phyloP scores from a whole-genome alignment of 2,329 filamentous ascomycete species.

The Alternaria atra region DNA sequence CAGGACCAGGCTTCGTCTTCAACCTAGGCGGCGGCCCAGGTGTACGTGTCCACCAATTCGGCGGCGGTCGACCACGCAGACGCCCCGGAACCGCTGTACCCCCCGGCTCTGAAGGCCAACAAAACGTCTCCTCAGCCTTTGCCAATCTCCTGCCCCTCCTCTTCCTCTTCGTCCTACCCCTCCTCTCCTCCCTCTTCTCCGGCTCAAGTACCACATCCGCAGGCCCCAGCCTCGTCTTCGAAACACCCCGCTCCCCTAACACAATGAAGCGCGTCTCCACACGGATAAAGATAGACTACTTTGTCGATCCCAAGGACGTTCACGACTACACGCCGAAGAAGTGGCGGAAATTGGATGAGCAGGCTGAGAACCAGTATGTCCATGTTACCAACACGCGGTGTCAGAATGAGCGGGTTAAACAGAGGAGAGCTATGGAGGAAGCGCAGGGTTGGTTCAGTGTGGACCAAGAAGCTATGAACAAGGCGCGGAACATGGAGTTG shows the following conservation, averaged over 20 bases:
- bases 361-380: slow-evolving; percentile 78
- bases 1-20: slow-evolving; percentile 90
- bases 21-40: slow-evolving; percentile 92
- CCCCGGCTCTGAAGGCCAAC: slow-evolving; percentile 60
- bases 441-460: slow-evolving; percentile 89
- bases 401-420: slow-evolving; percentile 73
- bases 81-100: slow-evolving; percentile 70
- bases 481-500: slow-evolving; percentile 70
- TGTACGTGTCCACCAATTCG: slow-evolving; percentile 94
- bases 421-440: slow-evolving; percentile 75
- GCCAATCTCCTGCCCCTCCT: slow-evolving; percentile 86
- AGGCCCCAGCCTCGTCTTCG: slow-evolving; percentile 79
- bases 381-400: slow-evolving; percentile 74
- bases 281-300: slow-evolving; percentile 81
- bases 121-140: slow-evolving; percentile 63
- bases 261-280: slow-evolving; percentile 77
- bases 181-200: slow-evolving; percentile 80
- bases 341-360: slow-evolving; percentile 76
- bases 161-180: slow-evolving; percentile 80
- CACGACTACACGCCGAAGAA: slow-evolving; percentile 73
- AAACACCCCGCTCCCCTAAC: slow-evolving; percentile 73
- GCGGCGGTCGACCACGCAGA: slow-evolving; percentile 77
- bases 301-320: slow-evolving; percentile 80
- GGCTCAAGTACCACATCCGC: slow-evolving; percentile 55
- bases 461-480: slow-evolving; percentile 79